Conservation (phyloP, 768 basidiomycete genomes). For the Termitomyces sp. region DNA sequence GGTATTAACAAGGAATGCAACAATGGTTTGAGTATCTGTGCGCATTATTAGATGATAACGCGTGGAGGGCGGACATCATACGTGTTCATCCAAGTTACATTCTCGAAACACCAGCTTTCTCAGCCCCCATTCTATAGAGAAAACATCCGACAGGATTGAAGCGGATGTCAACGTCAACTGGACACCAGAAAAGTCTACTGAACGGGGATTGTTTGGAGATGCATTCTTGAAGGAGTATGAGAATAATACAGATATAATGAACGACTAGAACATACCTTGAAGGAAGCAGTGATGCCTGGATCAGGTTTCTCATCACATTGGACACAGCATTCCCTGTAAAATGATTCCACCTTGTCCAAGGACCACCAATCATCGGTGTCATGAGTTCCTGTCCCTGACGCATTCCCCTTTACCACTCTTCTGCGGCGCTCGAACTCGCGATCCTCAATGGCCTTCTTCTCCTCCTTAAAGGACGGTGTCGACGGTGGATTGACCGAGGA, state of each 20-base stretch:
- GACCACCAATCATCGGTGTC: slow-evolving; percentile 74
- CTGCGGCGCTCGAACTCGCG: slow-evolving; percentile 63
- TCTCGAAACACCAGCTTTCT: slow-evolving; percentile 80
- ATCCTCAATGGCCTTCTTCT: slow-evolving; percentile 76
- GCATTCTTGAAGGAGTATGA: slow-evolving; percentile 34
- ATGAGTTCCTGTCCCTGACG: slow-evolving; percentile 23
- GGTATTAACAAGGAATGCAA: slow-evolving; percentile 87
- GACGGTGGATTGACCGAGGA: slow-evolving; percentile 79
- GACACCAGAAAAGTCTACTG: slow-evolving; percentile 75
- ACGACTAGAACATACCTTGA: slow-evolving; percentile 53
- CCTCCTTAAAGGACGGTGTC: slow-evolving; percentile 70
- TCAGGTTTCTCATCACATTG: slow-evolving; percentile 71
- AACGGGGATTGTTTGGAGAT: slow-evolving; percentile 51
- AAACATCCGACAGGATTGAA: slow-evolving; percentile 83
- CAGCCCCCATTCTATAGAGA: slow-evolving; percentile 90
- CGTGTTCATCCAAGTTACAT: slow-evolving; percentile 82
- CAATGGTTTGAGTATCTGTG: slow-evolving; percentile 78
- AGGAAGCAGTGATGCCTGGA: slow-evolving; percentile 55
- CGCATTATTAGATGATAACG: background rate
- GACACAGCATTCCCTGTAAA: slow-evolving; percentile 82
- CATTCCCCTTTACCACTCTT: slow-evolving; percentile 57
- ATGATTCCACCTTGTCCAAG: slow-evolving; percentile 74
- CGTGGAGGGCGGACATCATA: slow-evolving; percentile 23
- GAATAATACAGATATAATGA: background rate
- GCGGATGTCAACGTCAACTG: slow-evolving; percentile 66